phyloP scores from a whole-genome alignment of 352 stramenopile species.

The Phytophthora syringae region DNA sequence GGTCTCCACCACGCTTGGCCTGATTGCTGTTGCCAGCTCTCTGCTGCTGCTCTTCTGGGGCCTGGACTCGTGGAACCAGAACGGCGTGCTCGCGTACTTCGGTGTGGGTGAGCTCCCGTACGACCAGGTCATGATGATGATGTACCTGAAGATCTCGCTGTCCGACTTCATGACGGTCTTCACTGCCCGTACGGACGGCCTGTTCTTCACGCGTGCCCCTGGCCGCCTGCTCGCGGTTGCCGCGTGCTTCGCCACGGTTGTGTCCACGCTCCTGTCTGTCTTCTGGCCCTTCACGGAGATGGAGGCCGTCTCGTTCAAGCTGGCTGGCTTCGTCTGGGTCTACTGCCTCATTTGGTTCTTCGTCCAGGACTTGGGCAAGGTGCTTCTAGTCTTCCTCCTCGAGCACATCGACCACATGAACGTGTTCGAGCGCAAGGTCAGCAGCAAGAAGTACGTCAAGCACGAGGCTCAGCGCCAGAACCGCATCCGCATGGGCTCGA shows the following conservation, averaged over 20 bases:
- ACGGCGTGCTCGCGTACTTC: conserved; percentile 65
- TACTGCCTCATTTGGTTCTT: conserved; percentile 91
- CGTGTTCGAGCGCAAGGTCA: conserved; percentile 62
- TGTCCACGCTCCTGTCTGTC: conserved; percentile 86
- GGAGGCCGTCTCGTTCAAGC: conserved; percentile 74
- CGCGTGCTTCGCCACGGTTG: conserved; percentile 74
- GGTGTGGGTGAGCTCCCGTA: conserved; percentile 81
- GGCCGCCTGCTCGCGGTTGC: conserved; percentile 75
- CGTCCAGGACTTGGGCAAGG: conserved; percentile 85
- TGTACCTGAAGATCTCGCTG: conserved; percentile 96
- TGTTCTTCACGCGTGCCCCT: conserved; percentile 85
- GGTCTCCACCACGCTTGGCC: conserved; percentile 59
- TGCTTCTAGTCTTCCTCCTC: conserved; percentile 67
- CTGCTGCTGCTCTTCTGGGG: conserved; percentile 86
- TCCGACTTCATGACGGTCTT: conserved; percentile 95
- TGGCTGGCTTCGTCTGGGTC: conserved; percentile 87
- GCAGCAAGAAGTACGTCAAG: conserved; percentile 62
- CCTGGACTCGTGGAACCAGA: conserved; percentile 84
- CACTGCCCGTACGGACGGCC: conserved; percentile 78
- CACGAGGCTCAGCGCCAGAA: conserved; percentile 79
- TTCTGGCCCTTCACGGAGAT: conserved; percentile 87
- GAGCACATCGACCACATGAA: conserved; percentile 66
- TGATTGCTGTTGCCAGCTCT: conserved; percentile 84
- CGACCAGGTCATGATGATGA: conserved; percentile 91
- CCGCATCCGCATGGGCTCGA: conserved; percentile 76